Base-by-base conservation (phyloP, 441 rosid species). In the Pelargonium cotyledonis region DNA sequence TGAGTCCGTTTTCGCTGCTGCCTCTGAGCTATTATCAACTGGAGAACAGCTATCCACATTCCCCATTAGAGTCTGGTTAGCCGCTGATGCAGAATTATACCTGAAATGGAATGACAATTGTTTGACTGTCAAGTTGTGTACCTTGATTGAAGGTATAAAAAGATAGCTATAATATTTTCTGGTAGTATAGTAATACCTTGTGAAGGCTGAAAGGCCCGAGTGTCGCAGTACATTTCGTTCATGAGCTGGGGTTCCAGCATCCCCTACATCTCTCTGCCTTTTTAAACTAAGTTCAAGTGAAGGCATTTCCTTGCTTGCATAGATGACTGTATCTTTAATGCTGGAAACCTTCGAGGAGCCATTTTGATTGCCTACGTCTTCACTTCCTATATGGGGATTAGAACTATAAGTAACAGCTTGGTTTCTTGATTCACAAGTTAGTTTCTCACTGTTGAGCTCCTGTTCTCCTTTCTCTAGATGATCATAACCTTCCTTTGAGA, bases 201-300 rank as follows among this genome's bases (percentile, higher is more conserved):
- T 85, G 83, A 88, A 88, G 58, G 95, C 88, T 76, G 92, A 90
- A 21, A 77, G 79, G 75, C 77, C 82, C 31, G 92, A 90, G 76
- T 85, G 96, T 71, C 85, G 82, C 77, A 88, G 65, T 68, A 79
- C 78, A 63, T 79, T 84, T 69, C 58, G 80, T 64, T 83, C 79
- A 43, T 65, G 67, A 62, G 75, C 80, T 74, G 77, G 58, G 73
- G 69, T 76, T 35, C 71, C 78, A 49, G 51, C 31, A 43, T 80
- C 82, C 46, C 69, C 78, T 15, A 31, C 74, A 49, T 83, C 87
- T 72, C 77, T 78, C 63, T 71, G 64, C 79, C 85, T 80, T 75
- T 72, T 83, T 57, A 83, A 70, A 70, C 77, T 81, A 63, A 65
- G 80, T 67, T 86, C 85, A 44, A 79, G 75, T 26, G 85, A 78